Conservation (phyloP, 208 protist species). For the Trypanosoma melophagium region DNA sequence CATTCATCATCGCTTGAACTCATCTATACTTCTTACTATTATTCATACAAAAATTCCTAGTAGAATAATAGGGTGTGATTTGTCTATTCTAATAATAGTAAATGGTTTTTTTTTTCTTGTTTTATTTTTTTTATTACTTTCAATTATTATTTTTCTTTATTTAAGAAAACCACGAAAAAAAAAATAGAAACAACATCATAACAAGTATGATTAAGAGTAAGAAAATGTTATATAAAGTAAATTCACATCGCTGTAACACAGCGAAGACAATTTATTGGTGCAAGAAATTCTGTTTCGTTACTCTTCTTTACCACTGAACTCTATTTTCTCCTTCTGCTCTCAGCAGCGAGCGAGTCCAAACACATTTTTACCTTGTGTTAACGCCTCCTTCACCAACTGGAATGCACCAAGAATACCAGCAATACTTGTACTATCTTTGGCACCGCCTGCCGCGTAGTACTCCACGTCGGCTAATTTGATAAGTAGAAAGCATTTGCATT, state of each 20-base stretch:
- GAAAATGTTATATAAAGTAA: not conserved
- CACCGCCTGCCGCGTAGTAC: conserved; percentile 77
- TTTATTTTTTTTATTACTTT: not conserved
- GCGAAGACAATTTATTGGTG: not conserved
- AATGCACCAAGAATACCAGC: conserved; percentile 75
- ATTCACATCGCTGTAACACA: not conserved
- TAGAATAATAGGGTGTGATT: not conserved
- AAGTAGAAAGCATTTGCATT: conserved; percentile 83
- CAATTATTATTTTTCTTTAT: not conserved
- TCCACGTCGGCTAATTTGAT: conserved; percentile 77
- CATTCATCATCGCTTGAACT: conserved; percentile 61
- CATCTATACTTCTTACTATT: conserved; percentile 6
- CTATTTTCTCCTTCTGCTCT: conserved; percentile 6
- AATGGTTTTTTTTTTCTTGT: not conserved
- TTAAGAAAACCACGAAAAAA: not conserved
- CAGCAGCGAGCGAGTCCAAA: conserved; percentile 31
- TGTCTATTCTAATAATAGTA: not conserved
- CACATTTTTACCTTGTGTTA: conserved; percentile 75
- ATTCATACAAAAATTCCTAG: not conserved
- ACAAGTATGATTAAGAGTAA: not conserved
- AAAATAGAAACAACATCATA: not conserved
- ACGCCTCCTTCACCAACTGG: conserved; percentile 81
- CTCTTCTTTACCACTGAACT: too few relatives aligned
- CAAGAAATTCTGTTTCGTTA: too few relatives aligned
- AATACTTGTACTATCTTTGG: conserved; percentile 56